Evolutionary conservation across 2,329 filamentous ascomycete species (phyloP), one percentile per base, ranked within the genome.

Genomic region (Huntiella omanensis): DNA sequence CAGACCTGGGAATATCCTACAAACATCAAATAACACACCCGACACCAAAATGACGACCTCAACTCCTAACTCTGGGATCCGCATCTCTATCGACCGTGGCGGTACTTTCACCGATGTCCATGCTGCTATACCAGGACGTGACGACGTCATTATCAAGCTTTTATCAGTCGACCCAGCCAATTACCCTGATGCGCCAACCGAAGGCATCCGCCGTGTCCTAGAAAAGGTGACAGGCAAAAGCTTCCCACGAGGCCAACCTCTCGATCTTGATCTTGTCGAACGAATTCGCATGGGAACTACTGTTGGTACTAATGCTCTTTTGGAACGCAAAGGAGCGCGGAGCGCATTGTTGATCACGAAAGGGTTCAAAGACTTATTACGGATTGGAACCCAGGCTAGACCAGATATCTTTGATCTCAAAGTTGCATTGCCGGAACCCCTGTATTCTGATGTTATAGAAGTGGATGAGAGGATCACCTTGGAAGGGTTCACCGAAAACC

Each of bases 261-360:
- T 94, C 6, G 85, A 94, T 59, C 94, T 86, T 1, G 74, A 77
- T 13, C 65, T 77, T 56, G 92, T 95, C 54, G 83, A 91, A 54
- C 86, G 82, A 47, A 94, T 95, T 58, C 80, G 87, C 41, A 95
- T 95, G 87, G 87, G 87, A 39, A 95, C 87, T 1, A 95, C 87
- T 0, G 86, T 95, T 10, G 87, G 87, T 7, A 95, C 87, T 1
- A 95, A 95, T 60, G 87, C 87, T 0, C 63, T 95, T 47, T 69
- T 95, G 2, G 87, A 95, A 61, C 70, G 87, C 49, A 94, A 94
- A 61, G 87, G 87, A 41, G 86, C 93, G 63, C 77, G 75, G 54
- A 88, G 91, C 57, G 86, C 83, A 11, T 71, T 95, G 61, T 75
- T 94, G 1, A 83, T 92, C 8, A 94, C 84, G 1, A 79, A 77